Base-by-base conservation (phyloP, 2,329 filamentous ascomycete species). In the Stagonosporopsis rhizophila region DNA sequence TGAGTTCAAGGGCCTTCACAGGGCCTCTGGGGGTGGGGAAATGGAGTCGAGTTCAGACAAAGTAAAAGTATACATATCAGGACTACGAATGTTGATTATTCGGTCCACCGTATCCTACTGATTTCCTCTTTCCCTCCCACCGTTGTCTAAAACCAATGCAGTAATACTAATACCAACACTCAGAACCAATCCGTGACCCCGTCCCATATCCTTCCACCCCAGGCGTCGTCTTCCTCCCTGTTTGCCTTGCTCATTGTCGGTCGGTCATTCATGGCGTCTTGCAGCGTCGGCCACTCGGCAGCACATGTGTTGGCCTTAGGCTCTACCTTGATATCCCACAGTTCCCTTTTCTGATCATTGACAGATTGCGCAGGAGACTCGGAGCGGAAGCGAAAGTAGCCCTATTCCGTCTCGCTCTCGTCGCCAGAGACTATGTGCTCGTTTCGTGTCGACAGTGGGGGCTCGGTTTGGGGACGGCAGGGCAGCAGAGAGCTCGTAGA, bases 271-370 rank as follows among this genome's bases (percentile, higher is more conserved):
- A 48, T 39, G 12, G 62, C 56, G 44, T 67, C 62, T 42, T 56
- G 46, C 22, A 64, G 44, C 34, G 57, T 62, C 2, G 61, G 64
- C 65, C 65, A 70, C 20, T 65, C 64, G 14, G 54, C 44, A 9
- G 42, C 53, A 37, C 50, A 52, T 12, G 52, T 58, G 11, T 45
- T 56, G 15, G 28, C 34, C 15, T 53, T 40, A 11, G 44, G 32
- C 11, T 22, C 23, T 25, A 28, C 17, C 15, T 22, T 20, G 25
- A 28, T n/a, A 27, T 20, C 34, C 19, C n/a, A 38, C 17, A 38
- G 28, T 32, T 51, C 55, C 30, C 44, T 34, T 28, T 56, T 38
- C n/a, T 25, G 2, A 17, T 22, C 15, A 1, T 23, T 25, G 7
- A 23, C 8, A 25, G 19, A 20, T 7, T 20, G 41, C 23, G 27